Conservation (phyloP, 139 green algal genomes). For the Nannochloris sp. region DNA sequence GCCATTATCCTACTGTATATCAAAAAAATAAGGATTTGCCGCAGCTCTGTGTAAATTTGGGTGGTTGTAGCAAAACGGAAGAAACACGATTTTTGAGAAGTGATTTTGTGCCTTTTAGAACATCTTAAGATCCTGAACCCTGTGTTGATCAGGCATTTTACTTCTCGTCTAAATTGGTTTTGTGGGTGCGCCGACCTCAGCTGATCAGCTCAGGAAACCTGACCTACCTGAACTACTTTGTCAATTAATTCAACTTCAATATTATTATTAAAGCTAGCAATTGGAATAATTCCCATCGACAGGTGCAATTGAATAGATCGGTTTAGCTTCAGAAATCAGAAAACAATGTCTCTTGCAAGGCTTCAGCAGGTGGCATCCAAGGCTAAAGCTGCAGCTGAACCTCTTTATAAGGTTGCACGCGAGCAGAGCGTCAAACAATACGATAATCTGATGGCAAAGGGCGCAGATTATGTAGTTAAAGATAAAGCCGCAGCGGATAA, state of each 20-base stretch:
- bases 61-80: no score
- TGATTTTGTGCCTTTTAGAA: no score
- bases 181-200: no score
- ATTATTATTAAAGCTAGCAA: neutral
- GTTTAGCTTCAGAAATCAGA: neutral
- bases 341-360: neutral
- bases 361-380: conserved; percentile 21
- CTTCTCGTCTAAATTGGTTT: no score
- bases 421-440: conserved; percentile 36
- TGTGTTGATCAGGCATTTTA: no score
- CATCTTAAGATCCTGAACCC: no score
- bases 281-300: neutral
- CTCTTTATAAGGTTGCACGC: conserved; percentile 15
- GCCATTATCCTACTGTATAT: no score
- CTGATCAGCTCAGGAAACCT: no score
- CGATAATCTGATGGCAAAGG: conserved; percentile 37
- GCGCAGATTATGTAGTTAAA: conserved; percentile 58
- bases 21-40: no score
- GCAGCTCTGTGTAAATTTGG: no score
- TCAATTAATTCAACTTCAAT: neutral
- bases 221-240: no score
- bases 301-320: neutral
- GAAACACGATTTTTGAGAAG: no score
- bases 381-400: conserved; percentile 20
- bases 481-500: conserved; percentile 43